Base-by-base conservation (phyloP, 495 filamentous ascomycete species). In the Aspergillus conjunctus region DNA sequence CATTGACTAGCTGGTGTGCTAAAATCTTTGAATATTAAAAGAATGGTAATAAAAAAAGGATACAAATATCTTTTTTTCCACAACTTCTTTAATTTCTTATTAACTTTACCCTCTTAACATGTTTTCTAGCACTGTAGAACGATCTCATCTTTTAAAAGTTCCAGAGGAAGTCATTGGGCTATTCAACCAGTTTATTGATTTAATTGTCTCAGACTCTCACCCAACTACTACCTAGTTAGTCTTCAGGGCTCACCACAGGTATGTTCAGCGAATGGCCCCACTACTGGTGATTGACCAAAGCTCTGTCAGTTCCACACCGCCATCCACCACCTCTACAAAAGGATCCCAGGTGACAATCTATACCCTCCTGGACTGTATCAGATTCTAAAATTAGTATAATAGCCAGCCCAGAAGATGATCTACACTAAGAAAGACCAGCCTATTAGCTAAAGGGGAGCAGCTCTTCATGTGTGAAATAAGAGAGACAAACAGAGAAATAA, bases 321-420 rank as follows among this genome's bases (percentile, higher is more conserved):
- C 5, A 45, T 45, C 41, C 10, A 18, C 15, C 17, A 45, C 15
- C 41, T 18, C 41, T 45, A 15, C 15, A 45, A 45, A 15, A 14
- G n/a, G 41, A 15, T 45, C 41, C 17, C 17, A 45, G 17, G 41
- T 45, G 7, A 45, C 15, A 14, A 45, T 45, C 41, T 45, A 45
- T 45, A 45, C 41, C 41, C 41, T 45, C 15, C 15, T 45, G 41
- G 41, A 45, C 41, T 45, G 41, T 45, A 45, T 45, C 17, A 18
- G 41, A 17, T 45, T 45, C 10, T 45, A 15, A 15, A 45, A 45
- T 18, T 45, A 18, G n/a, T 45, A 45, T 45, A 15, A 8, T 5
- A 45, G 41, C n/a, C 41, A 45, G 41, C 41, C 41, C 41, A 45
- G 41, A 17, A 45, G 41, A 45, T 45, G 41, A 45, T 45, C 41